Base-by-base conservation (phyloP, 768 basidiomycete genomes). In the Kwoniella sp. region DNA sequence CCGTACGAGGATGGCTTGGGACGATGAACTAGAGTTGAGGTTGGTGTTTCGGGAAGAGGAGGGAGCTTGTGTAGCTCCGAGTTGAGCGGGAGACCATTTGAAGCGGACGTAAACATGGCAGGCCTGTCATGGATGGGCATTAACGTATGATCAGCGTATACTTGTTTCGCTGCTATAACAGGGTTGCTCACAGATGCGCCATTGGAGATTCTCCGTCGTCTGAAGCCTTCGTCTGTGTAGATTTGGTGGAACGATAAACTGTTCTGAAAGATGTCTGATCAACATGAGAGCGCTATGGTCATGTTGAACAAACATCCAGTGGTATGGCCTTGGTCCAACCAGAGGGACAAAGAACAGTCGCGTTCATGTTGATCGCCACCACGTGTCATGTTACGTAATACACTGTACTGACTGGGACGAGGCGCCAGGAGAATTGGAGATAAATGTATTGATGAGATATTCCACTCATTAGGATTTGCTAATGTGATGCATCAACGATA, bases 21-120 rank as follows among this genome's bases (percentile, higher is more conserved):
- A 4, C 4, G 47, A 20, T 48, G 50, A 51, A 11, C n/a, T n/a
- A 25, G 4, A 23, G 4, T 25, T 28, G 50, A 23, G 23, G 38
- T 23, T 25, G 70, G 70, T 5, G 70, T 74, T 23, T 72, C 63
- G 11, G 70, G 70, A 12, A 74, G 61, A 41, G 70, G 68, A 12
- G 70, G 73, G 26, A 74, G 70, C 22, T 55, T 56, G 22, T 56
- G 50, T 4, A 74, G 58, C 13, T 67, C 55, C 30, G 65, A 54
- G 47, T 70, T 69, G 15, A 58, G 55, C 1, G 63, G 66, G 11
- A 70, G 56, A 9, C 51, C n/a, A 15, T 31, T 29, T 8, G 34
- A 37, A n/a, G 56, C 11, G 28, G 25, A 30, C n/a, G 61, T 47
- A 48, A 64, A 64, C 55, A 58, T 64, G 9, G 45, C 34, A 22